Evolutionary conservation across 305 asterid genomes (phyloP), one percentile per base, ranked within the genome.

Genomic region (Euphrasia arctica): DNA sequence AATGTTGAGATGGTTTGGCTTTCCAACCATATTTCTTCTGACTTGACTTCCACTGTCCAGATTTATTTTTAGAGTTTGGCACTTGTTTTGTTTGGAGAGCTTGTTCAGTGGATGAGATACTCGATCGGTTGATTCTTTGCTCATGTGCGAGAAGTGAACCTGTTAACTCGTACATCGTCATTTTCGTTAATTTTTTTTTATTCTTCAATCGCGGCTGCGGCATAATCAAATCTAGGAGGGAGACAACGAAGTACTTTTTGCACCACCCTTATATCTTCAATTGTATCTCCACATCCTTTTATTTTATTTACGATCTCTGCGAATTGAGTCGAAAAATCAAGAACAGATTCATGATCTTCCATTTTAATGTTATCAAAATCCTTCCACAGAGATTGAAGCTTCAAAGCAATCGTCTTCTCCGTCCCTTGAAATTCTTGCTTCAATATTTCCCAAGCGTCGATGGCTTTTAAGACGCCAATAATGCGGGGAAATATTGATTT

Each of bases 141-240:
- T 70, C 66, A 49, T 64, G 50, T 9, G 15, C 67, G 2, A 22
- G 50, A 54, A 69, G 64, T 0, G 73, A 61, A 31, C 67, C 62
- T 0, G 13, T n/a, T 32, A 64, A 32, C 14, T 64, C 62, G n/a
- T 58, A 57, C 54, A 64, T 18, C 0, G 62, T 56, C 56, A 45
- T 57, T 10, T 31, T 48, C 0, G 60, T 45, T 9, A 70, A 70
- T 9, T 70, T 54, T 2, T 64, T 71, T 0, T 39, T 18, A 71
- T 52, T 58, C 62, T 36, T 70, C 57, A 9, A 50, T 63, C 0
- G 47, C 41, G 3, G 27, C 61, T 2, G 11, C 60, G 0, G 32
- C 52, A 18, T 70, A 59, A 45, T 63, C 60, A 3, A 55, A 70
- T 28, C 18, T 70, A 3, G 66, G 7, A 8, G 51, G 59, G 9